These are phyloP conservation scores for Penicillium atrosanguineum DNA, from an alignment of 495 filamentous ascomycete species.

Conservation along the genomic window DNA sequence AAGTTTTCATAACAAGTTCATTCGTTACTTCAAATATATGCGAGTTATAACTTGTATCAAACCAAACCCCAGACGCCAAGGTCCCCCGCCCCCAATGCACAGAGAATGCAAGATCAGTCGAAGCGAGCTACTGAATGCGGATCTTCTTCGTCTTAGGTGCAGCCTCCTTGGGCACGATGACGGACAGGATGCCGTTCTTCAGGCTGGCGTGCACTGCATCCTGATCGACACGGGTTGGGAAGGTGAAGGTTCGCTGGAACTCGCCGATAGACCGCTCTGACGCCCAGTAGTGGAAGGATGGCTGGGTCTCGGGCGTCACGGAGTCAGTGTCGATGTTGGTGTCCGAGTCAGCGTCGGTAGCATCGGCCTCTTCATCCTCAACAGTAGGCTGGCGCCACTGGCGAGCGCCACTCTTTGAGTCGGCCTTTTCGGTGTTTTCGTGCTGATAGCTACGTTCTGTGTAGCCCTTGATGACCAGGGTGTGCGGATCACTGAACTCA, in stretches of 20 bases:
- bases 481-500: constrained; percentile 80
- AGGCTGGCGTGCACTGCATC: constrained; percentile 72
- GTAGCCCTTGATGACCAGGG: constrained; percentile 69
- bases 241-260: constrained; percentile 77
- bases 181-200: constrained; percentile 70
- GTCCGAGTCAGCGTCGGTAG: constrained; percentile 7
- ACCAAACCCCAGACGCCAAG: neutral
- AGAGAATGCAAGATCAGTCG: neutral
- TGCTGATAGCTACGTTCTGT: constrained; percentile 55
- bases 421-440: constrained; percentile 2
- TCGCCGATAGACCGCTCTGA: constrained; percentile 76
- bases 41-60: neutral
- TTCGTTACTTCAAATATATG: neutral
- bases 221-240: constrained; percentile 72
- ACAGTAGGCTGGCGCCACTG: constrained; percentile 55
- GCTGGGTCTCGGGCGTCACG: constrained; percentile 13
- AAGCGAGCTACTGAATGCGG: constrained; percentile 47
- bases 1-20: neutral
- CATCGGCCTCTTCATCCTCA: constrained; percentile 54
- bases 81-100: neutral
- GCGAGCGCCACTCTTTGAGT: neutral
- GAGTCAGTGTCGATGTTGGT: constrained; percentile 8
- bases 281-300: constrained; percentile 68
- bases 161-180: constrained; percentile 74
- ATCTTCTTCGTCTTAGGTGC: constrained; percentile 53